These are phyloP conservation scores for Buddleja alternifolia DNA, from an alignment of 257 asterid genomes.

Conservation along the genomic window DNA sequence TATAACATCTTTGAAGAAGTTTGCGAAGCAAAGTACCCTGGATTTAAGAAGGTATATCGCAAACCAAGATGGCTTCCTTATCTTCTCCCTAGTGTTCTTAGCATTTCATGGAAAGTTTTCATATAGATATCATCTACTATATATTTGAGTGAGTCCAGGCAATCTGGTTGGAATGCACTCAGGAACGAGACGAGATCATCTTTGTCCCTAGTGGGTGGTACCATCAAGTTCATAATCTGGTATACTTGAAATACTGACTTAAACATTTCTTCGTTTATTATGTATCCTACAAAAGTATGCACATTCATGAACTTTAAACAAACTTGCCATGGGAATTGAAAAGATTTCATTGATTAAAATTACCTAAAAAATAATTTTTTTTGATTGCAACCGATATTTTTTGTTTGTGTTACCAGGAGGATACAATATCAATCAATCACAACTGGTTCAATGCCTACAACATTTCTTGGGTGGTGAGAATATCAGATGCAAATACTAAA, in stretches of 20 bases:
- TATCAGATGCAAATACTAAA: conserved; percentile 2
- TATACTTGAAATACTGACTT: conserved; percentile 32
- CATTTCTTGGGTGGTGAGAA: conserved; percentile 84
- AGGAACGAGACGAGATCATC: conserved; percentile 77
- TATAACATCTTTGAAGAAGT: conserved; percentile 80
- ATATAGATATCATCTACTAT: neutral
- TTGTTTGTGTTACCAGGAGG: conserved; percentile 65
- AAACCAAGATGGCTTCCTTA: conserved; percentile 17
- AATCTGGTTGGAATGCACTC: conserved; percentile 87
- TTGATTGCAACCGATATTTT: neutral
- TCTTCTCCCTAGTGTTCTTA: conserved; percentile 13
- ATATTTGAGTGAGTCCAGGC: conserved; percentile 51
- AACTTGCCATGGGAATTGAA: neutral
- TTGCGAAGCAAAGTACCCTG: conserved; percentile 63
- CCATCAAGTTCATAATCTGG: conserved; percentile 98
- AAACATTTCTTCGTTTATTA: neutral
- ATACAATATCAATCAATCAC: conserved; percentile 92
- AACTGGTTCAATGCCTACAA: conserved; percentile 91
- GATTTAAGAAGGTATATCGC: conserved; percentile 69
- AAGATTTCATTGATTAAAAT: neutral
- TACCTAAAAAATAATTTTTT: neutral
- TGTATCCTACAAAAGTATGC: neutral
- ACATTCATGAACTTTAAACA: neutral
- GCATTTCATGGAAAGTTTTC: neutral
- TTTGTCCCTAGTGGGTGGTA: conserved; percentile 99